These are phyloP conservation scores for Curvularia verruculosa DNA, from an alignment of 2,329 filamentous ascomycete genomes.

Conservation along the genomic window DNA sequence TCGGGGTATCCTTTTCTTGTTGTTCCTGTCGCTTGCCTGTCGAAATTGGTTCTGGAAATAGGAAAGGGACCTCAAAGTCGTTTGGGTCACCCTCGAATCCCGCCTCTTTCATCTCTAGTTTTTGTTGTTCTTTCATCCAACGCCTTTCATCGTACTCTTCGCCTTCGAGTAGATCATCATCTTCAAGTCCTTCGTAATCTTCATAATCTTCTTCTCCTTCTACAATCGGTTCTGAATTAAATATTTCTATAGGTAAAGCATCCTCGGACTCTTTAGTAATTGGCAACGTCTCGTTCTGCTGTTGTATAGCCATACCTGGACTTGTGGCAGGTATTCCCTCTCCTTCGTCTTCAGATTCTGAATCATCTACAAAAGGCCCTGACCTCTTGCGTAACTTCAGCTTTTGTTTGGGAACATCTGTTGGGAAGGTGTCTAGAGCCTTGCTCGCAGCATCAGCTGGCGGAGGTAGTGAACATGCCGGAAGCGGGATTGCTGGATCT, in stretches of 20 bases:
- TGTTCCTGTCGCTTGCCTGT: constrained; percentile 8
- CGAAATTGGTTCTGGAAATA: constrained; percentile 41
- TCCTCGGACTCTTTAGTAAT: constrained; percentile 33
- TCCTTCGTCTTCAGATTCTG: constrained; percentile 62
- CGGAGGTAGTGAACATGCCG: constrained; percentile 41
- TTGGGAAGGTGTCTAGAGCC: constrained; percentile 9
- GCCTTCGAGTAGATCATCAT: constrained; percentile 63
- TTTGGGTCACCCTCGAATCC: constrained; percentile 51
- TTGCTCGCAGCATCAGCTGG: constrained; percentile 20
- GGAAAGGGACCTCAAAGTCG: constrained; percentile 57
- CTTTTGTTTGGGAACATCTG: constrained; percentile 15
- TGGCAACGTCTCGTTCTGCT: constrained; percentile 16
- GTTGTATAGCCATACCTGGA: constrained; percentile 32
- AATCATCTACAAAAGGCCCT: constrained; percentile 75
- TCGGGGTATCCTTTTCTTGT: constrained; percentile 23
- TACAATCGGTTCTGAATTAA: constrained; percentile 59
- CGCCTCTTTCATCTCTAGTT: constrained; percentile 58
- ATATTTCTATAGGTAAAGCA: constrained; percentile 20
- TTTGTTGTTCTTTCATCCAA: constrained; percentile 75
- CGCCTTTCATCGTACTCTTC: constrained; percentile 60
- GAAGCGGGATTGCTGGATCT: constrained; percentile 49
- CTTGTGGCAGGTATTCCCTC: constrained; percentile 13
- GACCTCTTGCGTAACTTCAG: constrained; percentile 44
- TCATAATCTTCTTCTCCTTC: constrained; percentile 57
- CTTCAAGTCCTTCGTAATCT: constrained; percentile 64